Percentiles rank a stretch among this genome's conserved stretches.
These are phyloP conservation scores for Geosiphon pyriformis DNA, from an alignment of 192 early-diverging fungal species.

Conservation along the genomic window DNA sequence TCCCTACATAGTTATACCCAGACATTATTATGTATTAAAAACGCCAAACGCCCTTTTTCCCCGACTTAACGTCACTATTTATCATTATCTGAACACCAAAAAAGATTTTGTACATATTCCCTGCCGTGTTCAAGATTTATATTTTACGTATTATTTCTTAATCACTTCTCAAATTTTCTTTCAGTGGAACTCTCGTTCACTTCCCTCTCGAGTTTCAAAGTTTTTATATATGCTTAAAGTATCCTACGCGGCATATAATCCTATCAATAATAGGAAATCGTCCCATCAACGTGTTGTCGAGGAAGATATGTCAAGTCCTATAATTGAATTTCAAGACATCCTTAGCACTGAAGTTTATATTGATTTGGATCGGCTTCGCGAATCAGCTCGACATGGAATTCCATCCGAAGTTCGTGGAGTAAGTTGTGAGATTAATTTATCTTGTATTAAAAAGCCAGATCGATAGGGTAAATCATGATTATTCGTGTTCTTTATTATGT, in stretches of 20 bases:
- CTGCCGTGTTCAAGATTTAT: too few relatives aligned
- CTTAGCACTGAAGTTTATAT: slow-evolving; percentile 77
- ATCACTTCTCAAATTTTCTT: too few relatives aligned
- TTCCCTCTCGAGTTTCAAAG: too few relatives aligned
- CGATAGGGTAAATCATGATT: neutral
- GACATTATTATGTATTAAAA: too few relatives aligned
- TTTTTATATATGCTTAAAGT: slow-evolving; percentile 15
- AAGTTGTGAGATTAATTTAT: slow-evolving; percentile 18
- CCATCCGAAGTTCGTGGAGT: slow-evolving; percentile 71
- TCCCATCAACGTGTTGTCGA: neutral
- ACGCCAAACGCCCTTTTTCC: too few relatives aligned
- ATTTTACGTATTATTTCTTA: too few relatives aligned
- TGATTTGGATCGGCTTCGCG: slow-evolving; percentile 73
- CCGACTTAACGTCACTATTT: too few relatives aligned
- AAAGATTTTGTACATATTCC: too few relatives aligned
- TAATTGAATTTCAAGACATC: slow-evolving; percentile 69
- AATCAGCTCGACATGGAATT: slow-evolving; percentile 73
- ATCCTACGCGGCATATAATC: neutral
- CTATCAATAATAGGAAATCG: slow-evolving; percentile 1
- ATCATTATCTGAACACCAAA: too few relatives aligned
- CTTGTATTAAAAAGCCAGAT: neutral
- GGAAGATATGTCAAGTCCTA: slow-evolving; percentile 36
- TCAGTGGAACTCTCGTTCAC: too few relatives aligned
- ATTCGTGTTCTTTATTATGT: neutral
- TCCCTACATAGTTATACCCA: too few relatives aligned